Conservation (phyloP, 441 rosid genomes). For the Croton setiger region DNA sequence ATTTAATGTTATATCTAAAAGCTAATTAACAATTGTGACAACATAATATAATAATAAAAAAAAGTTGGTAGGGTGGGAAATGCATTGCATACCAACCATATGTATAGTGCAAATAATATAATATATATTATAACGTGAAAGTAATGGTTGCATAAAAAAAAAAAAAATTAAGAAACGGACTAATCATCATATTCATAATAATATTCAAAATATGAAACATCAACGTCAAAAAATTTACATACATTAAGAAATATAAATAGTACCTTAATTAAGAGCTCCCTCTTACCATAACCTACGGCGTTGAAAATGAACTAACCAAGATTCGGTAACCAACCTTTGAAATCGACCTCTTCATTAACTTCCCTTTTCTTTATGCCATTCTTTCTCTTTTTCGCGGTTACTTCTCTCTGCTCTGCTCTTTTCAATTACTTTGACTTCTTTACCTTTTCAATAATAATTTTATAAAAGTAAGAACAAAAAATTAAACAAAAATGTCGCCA, state of each 20-base stretch:
- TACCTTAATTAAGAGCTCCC: not conserved
- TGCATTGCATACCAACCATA: no score
- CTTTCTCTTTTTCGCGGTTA: constrained; percentile 7
- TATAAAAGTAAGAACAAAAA: not conserved
- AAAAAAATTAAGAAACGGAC: no score
- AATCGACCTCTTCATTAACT: no score
- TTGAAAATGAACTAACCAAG: constrained; percentile 21
- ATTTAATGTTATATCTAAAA: no score
- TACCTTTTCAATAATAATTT: not conserved
- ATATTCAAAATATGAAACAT: not conserved
- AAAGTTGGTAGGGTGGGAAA: no score
- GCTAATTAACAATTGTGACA: no score
- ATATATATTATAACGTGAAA: not conserved
- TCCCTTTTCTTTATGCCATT: not conserved
- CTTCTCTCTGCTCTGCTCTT: constrained; percentile 7
- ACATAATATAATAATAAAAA: no score
- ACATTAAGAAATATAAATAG: not conserved
- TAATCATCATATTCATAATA: no score
- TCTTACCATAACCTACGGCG: constrained; percentile 27
- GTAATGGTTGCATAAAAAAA: not conserved
- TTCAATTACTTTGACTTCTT: constrained; percentile 34
- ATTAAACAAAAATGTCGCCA: not conserved
- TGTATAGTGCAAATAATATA: no score
- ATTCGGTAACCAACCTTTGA: constrained; percentile 24
- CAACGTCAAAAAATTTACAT: not conserved